Percentiles rank a stretch among this genome's conserved stretches.
These are phyloP conservation scores for Pyracantha coccinea DNA, from an alignment of 331 rosid species.

Conservation along the genomic window DNA sequence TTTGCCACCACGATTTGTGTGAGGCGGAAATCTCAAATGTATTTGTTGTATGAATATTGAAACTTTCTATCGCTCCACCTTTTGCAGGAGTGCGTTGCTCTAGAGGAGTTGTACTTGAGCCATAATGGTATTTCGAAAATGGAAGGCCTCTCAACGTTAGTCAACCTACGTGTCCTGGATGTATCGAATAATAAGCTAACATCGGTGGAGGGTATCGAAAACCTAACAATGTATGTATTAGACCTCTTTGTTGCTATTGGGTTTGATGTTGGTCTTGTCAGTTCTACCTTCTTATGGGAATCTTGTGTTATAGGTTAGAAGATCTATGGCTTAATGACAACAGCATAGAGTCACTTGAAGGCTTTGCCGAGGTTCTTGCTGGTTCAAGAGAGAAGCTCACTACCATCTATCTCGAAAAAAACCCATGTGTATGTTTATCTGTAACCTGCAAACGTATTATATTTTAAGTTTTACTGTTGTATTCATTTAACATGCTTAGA, in stretches of 20 bases:
- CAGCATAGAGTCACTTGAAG: constrained; percentile 62
- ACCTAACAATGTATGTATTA: constrained; percentile 50
- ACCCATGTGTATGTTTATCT: constrained; percentile 71
- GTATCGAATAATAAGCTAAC: constrained; percentile 86
- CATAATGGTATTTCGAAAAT: constrained; percentile 87
- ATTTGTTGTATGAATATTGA: background rate
- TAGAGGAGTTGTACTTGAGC: constrained; percentile 89
- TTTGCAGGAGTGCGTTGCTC: constrained; percentile 60
- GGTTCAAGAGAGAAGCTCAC: constrained; percentile 80
- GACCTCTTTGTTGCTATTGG: background rate
- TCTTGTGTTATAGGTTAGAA: constrained; percentile 52
- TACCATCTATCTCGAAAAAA: constrained; percentile 82
- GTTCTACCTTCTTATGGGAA: constrained; percentile 9
- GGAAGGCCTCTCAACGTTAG: constrained; percentile 79
- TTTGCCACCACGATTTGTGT: background rate
- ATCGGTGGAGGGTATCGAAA: constrained; percentile 51
- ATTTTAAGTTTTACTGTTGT: background rate
- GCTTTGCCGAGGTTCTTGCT: constrained; percentile 54
- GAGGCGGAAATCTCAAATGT: background rate
- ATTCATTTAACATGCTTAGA: background rate
- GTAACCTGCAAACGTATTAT: background rate
- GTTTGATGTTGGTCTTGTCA: background rate
- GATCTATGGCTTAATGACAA: constrained; percentile 95
- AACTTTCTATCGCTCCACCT: background rate
- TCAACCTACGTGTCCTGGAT: constrained; percentile 76